Base-by-base conservation (phyloP, 345 rosid species). In the Populus davidiana region DNA sequence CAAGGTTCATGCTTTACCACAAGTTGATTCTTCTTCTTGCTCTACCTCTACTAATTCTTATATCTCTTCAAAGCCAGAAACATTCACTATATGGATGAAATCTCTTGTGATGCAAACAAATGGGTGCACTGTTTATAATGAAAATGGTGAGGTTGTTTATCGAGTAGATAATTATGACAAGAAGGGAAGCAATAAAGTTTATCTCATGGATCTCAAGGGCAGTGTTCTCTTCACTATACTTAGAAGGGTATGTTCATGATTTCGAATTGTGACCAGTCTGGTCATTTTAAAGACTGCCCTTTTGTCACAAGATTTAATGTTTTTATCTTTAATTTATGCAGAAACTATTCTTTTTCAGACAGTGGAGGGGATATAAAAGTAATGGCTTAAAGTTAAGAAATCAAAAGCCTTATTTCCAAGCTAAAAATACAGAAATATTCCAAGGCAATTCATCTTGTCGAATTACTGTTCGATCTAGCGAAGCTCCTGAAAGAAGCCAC, bases 31-130 rank as follows among this genome's bases (percentile, higher is more conserved):
- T 10, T 13, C 54, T 38, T 49, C 71, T 50, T 20, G 23, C 8
- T 62, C 80, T 38, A 36, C 81, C 17, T 80, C 82, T 69, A 69
- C 76, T 43, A 38, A 82, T 50, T 79, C 75, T 13, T 71, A 70
- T 70, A 75, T 79, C 71, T 78, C 84, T 70, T 62, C 86, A 73
- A 81, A 77, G 67, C 77, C 81, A 78, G 90, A 89, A 79, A 85
- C 78, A 21, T 90, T 86, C 79, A 90, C 94, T 43, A 69, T 90
- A 59, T 90, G 94, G 94, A 90, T 90, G 94, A 90, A 89, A 75
- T 90, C 94, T 31, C 76, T 90, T 23, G 86, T 90, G 75, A 85
- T 85, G 84, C 87, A 87, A 63, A 80, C 83, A 63, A 87, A 90
- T 62, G 94, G 94, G 36, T 89, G 89, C 88, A 90, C 94, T 6